phyloP scores from a whole-genome alignment of 306 rosid genomes.

The Prunus salicina region DNA sequence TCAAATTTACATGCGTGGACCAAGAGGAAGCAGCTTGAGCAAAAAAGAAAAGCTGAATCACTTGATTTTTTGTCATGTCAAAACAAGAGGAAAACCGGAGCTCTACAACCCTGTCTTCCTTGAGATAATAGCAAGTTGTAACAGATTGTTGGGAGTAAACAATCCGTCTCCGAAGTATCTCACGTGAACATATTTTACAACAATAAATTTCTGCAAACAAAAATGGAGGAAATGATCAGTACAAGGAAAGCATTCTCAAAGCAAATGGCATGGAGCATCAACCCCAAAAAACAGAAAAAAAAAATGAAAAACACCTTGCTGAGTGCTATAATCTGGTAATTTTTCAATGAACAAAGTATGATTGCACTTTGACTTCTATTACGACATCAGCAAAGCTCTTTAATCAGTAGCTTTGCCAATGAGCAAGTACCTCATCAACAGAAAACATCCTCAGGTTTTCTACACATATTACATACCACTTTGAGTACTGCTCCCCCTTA shows the following conservation, averaged over 20 bases:
- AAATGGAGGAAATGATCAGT: constrained; percentile 12
- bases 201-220: constrained; percentile 24
- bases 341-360: neutral
- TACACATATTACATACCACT: no score
- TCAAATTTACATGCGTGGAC: constrained; percentile 1
- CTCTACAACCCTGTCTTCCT: constrained; percentile 20
- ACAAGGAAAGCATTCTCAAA: neutral
- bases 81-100: constrained; percentile 9
- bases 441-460: neutral
- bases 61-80: constrained; percentile 4
- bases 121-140: neutral
- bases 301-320: no score
- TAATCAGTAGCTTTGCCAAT: neutral
- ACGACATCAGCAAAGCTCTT: neutral
- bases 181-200: constrained; percentile 4
- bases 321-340: no score
- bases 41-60: constrained; percentile 15
- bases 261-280: neutral
- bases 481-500: no score
- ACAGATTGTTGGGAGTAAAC: constrained; percentile 4
- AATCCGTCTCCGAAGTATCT: constrained; percentile 2
- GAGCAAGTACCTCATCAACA: neutral
- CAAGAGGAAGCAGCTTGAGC: constrained; percentile 16
- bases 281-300: neutral
- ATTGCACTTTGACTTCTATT: neutral